Evolutionary conservation across 164 flowering plant genomes (phyloP).

Genomic region (Protea cynaroides): DNA sequence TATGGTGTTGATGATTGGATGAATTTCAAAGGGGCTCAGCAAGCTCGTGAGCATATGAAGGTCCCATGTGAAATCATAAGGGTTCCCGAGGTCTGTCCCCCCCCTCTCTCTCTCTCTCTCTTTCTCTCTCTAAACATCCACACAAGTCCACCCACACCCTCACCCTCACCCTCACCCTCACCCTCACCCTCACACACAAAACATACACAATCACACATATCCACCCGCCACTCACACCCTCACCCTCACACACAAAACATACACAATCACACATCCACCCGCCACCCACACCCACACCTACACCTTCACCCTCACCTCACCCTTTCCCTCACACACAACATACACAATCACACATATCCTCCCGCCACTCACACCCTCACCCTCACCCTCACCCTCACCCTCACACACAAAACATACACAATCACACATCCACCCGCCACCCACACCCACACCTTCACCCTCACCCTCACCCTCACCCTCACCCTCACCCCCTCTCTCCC

Average conservation of each 20-base stretch:
- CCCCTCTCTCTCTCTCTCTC: slow-evolving; percentile 13
- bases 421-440: no score
- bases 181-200: neutral
- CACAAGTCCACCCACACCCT: neutral
- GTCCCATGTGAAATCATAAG: slow-evolving; percentile 92
- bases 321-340: neutral
- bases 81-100: slow-evolving; percentile 71
- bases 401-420: neutral
- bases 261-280: no score
- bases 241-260: no score
- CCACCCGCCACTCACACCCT: no score
- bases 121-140: neutral
- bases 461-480: no score
- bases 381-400: neutral
- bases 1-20: slow-evolving; percentile 93
- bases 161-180: neutral
- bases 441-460: no score
- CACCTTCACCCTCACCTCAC: no score
- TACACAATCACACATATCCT: no score
- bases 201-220: no score
- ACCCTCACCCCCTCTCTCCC: neutral
- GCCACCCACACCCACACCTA: no score
- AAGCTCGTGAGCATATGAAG: slow-evolving; percentile 83
- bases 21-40: slow-evolving; percentile 82
- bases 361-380: neutral